Evolutionary conservation across 2,329 filamentous ascomycete species (phyloP).

Genomic region (Cordyceps fumosorosea): DNA sequence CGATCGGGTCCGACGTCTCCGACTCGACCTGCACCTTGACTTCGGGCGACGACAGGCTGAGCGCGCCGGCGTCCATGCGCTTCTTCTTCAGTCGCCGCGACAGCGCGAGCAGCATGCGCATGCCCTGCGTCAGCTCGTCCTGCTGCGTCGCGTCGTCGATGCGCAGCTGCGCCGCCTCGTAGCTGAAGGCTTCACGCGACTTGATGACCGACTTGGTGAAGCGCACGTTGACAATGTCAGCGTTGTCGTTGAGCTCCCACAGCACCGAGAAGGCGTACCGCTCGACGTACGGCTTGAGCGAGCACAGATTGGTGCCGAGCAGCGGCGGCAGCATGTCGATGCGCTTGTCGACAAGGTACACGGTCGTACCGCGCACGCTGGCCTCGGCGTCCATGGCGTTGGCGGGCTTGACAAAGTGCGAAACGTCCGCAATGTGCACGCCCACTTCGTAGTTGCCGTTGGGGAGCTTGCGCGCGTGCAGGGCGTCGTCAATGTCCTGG

Average conservation of each 20-base stretch:
- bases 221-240: conserved; percentile 74
- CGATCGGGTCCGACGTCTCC: conserved; percentile 90
- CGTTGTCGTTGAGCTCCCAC: conserved; percentile 82
- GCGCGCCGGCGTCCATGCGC: conserved; percentile 89
- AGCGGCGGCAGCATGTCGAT: conserved; percentile 99
- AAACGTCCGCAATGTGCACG: conserved; percentile 98
- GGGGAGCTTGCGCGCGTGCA: conserved; percentile 76
- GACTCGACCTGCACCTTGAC: conserved; percentile 93
- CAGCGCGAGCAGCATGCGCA: conserved; percentile 77
- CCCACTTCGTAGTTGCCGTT: conserved; percentile 96
- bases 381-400: conserved; percentile 97
- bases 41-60: conserved; percentile 96
- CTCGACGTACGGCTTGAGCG: conserved; percentile 95
- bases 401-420: conserved; percentile 93
- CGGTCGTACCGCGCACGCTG: conserved; percentile 87
- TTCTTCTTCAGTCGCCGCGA: conserved; percentile 93
- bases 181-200: conserved; percentile 93
- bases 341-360: conserved; percentile 96
- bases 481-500: conserved; percentile 95
- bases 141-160: conserved; percentile 85
- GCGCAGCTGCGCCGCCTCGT: conserved; percentile 88
- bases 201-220: conserved; percentile 98
- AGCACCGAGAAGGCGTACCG: conserved; percentile 78
- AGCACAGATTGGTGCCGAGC: conserved; percentile 92
- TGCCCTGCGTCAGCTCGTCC: conserved; percentile 83